phyloP scores from a whole-genome alignment of 495 filamentous ascomycete species.

The Symbiotaphrina buchneri region DNA sequence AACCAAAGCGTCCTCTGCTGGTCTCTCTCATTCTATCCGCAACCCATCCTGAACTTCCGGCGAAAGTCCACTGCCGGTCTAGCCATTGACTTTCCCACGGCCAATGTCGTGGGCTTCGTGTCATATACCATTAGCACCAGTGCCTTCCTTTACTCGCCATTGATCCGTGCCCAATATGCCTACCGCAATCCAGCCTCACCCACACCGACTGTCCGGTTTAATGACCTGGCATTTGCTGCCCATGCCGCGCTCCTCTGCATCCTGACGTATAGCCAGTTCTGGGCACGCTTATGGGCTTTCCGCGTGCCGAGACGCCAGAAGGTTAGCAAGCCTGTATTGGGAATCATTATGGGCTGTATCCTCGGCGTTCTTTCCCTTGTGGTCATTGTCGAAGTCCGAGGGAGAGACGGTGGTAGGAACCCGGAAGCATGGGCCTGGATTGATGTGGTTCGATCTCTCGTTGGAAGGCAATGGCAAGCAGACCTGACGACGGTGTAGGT shows the following conservation, averaged over 20 bases:
- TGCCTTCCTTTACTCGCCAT: constrained; percentile 52
- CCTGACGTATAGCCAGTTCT: constrained; percentile 51
- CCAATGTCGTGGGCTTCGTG: constrained; percentile 67
- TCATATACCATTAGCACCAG: constrained; percentile 54
- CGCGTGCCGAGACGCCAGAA: constrained; percentile 26
- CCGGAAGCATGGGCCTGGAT: constrained; percentile 46
- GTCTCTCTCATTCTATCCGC: constrained; percentile 85
- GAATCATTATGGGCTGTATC: constrained; percentile 41
- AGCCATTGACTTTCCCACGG: constrained; percentile 62
- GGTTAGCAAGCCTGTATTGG: constrained; percentile 40
- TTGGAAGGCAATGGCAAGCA: not conserved
- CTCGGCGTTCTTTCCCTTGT: constrained; percentile 30
- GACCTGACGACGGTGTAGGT: constrained; percentile 24
- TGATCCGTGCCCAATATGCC: constrained; percentile 66
- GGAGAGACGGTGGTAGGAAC: constrained; percentile 29
- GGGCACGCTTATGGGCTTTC: constrained; percentile 52
- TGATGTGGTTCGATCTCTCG: constrained; percentile 35
- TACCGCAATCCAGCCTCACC: constrained; percentile 46
- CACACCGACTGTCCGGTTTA: constrained; percentile 66
- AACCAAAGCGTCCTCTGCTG: constrained; percentile 38
- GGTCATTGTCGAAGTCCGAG: constrained; percentile 26
- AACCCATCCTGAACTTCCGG: constrained; percentile 51
- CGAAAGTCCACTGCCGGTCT: constrained; percentile 60
- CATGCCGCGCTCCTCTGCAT: constrained; percentile 51
- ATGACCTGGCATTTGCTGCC: constrained; percentile 69